Percentiles rank a stretch among this genome's conserved stretches.
Evolutionary conservation across 441 rosid genomes (phyloP).

Genomic region (Aquilaria agallochum): DNA sequence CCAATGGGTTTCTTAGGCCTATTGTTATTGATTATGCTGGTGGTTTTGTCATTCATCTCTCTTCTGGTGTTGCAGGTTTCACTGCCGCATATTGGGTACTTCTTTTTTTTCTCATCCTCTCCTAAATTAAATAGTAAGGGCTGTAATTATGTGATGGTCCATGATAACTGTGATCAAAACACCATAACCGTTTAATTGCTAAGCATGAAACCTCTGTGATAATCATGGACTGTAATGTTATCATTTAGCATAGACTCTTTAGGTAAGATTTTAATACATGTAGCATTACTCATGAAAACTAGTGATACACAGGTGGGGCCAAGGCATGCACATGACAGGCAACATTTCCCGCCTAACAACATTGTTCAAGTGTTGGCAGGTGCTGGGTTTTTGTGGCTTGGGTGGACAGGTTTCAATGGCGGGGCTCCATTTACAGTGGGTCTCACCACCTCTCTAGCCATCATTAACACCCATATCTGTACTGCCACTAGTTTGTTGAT

Average conservation of each 20-base stretch:
- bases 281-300: too few relatives aligned
- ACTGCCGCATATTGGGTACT: conserved; percentile 69
- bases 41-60: conserved; percentile 64
- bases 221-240: too few relatives aligned
- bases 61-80: conserved; percentile 72
- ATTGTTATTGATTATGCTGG: conserved; percentile 59
- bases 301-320: conserved; percentile 8
- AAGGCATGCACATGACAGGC: conserved; percentile 40
- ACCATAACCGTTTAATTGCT: too few relatives aligned
- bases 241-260: too few relatives aligned
- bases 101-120: not conserved
- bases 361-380: conserved; percentile 53
- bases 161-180: too few relatives aligned
- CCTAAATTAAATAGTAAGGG: too few relatives aligned
- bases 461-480: conserved; percentile 41
- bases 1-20: conserved; percentile 24
- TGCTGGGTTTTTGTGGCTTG: conserved; percentile 64
- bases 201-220: too few relatives aligned
- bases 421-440: conserved; percentile 45
- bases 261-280: too few relatives aligned
- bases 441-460: conserved; percentile 36
- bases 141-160: too few relatives aligned
- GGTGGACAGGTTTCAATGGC: conserved; percentile 77
- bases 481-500: conserved; percentile 46
- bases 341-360: conserved; percentile 53